A percentile compares a stretch with the other conserved stretches of the same genome.
Conservation (phyloP, 2,329 filamentous ascomycete genomes). For the Alternaria postmessia region DNA sequence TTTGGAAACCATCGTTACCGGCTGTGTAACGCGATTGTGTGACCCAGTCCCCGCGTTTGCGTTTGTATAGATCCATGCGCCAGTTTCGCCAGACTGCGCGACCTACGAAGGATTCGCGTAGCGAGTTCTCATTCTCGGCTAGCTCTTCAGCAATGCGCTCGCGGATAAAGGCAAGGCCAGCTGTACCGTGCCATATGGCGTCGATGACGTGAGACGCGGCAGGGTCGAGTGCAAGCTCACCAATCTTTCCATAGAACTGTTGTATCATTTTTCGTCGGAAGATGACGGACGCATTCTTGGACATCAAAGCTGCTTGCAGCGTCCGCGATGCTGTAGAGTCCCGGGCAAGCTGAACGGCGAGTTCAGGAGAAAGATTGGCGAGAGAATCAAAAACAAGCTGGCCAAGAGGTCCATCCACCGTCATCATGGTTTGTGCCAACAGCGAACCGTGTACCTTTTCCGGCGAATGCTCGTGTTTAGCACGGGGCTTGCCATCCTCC, state of each 20-base stretch:
- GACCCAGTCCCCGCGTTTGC: constrained; percentile 70
- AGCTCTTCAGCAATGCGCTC: constrained; percentile 73
- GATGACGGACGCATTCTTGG: constrained; percentile 62
- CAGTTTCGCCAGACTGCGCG: constrained; percentile 77
- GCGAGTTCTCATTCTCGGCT: constrained; percentile 62
- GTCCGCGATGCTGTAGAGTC: constrained; percentile 67
- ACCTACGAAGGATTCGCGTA: constrained; percentile 72
- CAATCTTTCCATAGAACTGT: constrained; percentile 68
- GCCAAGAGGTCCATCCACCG: constrained; percentile 72
- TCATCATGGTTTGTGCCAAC: constrained; percentile 80
- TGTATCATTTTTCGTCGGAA: constrained; percentile 70
- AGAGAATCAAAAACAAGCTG: constrained; percentile 73
- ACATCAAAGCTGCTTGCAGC: constrained; percentile 68
- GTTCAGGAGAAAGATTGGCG: constrained; percentile 59
- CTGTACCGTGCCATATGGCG: constrained; percentile 69
- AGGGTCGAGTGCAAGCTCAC: constrained; percentile 67
- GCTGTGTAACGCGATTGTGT: constrained; percentile 63
- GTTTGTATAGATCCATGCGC: constrained; percentile 75
- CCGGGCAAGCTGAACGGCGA: constrained; percentile 69
- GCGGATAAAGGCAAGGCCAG: constrained; percentile 70
- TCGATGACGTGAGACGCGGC: constrained; percentile 74
- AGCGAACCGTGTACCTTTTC: constrained; percentile 82
- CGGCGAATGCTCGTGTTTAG: constrained; percentile 44
- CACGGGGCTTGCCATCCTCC: constrained; percentile 44
- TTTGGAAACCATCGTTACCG: constrained; percentile 60